Conservation (phyloP, 495 filamentous ascomycete species). For the Opeltia flavorubescens region DNA sequence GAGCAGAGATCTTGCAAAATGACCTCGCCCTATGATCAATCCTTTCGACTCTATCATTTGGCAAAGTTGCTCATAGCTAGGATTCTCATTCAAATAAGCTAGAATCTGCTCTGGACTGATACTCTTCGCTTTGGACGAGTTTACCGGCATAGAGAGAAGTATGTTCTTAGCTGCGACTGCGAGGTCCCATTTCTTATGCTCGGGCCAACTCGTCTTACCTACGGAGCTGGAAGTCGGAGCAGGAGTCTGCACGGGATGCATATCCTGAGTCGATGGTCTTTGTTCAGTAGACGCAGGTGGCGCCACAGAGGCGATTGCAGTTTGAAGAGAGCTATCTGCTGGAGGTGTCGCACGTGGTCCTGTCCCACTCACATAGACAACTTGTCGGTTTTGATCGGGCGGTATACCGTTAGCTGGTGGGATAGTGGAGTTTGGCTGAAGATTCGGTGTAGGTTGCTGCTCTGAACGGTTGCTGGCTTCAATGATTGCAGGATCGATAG, state of each 20-base stretch:
- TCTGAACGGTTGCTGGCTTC: neutral
- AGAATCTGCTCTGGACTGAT: conserved; percentile 23
- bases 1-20: conserved; percentile 31
- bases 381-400: neutral
- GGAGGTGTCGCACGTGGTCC: neutral
- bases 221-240: neutral
- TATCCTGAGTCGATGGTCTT: neutral
- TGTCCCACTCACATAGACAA: neutral
- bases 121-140: conserved; percentile 12
- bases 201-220: conserved; percentile 19
- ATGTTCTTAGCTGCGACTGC: conserved; percentile 20
- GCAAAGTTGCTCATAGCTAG: conserved; percentile 35
- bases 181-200: conserved; percentile 19
- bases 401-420: neutral
- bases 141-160: conserved; percentile 15
- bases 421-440: neutral
- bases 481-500: neutral
- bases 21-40: conserved; percentile 27
- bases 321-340: neutral
- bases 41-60: conserved; percentile 30
- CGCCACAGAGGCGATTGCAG: neutral
- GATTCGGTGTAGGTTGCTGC: neutral
- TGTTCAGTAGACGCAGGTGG: neutral
- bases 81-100: conserved; percentile 30
- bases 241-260: neutral